Conservation (phyloP, 495 filamentous ascomycete genomes). For the Melanomma pulvis-pyrius region DNA sequence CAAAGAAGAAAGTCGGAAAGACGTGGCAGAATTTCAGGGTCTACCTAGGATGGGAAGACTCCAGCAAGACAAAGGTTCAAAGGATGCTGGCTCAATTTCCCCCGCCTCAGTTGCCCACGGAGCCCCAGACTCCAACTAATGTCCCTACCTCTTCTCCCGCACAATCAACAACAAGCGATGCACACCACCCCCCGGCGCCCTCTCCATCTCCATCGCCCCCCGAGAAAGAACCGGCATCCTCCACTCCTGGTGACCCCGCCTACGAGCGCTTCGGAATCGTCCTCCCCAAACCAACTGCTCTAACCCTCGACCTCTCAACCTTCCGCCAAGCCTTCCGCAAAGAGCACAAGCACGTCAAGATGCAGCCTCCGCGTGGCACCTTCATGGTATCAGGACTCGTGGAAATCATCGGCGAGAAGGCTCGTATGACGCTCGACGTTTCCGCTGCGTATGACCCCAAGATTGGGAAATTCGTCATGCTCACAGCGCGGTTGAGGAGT, state of each 20-base stretch:
- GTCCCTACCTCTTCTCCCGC: neutral
- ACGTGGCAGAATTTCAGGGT: constrained; percentile 13
- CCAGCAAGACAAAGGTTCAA: neutral
- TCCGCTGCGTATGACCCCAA: constrained; percentile 62
- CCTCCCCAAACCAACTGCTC: constrained; percentile 23
- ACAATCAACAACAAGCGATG: neutral
- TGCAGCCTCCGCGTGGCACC: constrained; percentile 62
- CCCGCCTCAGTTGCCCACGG: neutral
- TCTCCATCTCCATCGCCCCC: constrained; percentile 1
- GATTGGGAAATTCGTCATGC: constrained; percentile 36
- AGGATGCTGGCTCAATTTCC: neutral
- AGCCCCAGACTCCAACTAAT: neutral
- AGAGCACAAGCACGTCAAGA: constrained; percentile 31
- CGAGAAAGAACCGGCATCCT: constrained; percentile 2
- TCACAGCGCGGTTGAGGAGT: constrained; percentile 37
- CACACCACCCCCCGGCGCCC: neutral
- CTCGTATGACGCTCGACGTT: constrained; percentile 61
- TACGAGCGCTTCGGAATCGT: constrained; percentile 11
- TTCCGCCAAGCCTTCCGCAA: constrained; percentile 61
- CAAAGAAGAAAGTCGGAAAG: constrained; percentile 31
- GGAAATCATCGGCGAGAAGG: constrained; percentile 62
- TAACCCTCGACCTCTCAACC: constrained; percentile 47
- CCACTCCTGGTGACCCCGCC: neutral
- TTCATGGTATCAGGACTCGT: constrained; percentile 68
- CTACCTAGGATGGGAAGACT: constrained; percentile 14